Percentiles rank a stretch among this genome's conserved stretches.
These are phyloP conservation scores for Ramichloridium luteum DNA, from an alignment of 2,329 filamentous ascomycete species.

Conservation along the genomic window DNA sequence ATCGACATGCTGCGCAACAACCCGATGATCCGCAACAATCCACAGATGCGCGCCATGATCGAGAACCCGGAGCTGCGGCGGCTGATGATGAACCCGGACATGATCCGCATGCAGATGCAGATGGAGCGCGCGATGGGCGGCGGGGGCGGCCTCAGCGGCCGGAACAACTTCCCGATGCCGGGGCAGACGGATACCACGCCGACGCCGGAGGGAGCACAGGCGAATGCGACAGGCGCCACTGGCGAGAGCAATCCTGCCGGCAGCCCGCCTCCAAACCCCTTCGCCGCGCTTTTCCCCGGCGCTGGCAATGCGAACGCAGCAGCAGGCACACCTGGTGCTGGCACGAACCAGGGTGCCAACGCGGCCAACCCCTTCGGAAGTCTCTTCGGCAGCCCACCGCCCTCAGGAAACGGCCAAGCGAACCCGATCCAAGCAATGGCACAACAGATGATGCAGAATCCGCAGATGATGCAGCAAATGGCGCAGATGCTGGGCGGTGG, in stretches of 20 bases:
- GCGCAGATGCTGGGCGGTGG: conserved; percentile 44
- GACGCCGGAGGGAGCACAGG: conserved; percentile 7
- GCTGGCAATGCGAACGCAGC: conserved; percentile 11
- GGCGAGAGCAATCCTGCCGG: conserved; percentile 13
- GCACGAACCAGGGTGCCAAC: conserved; percentile 12
- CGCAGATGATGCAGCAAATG: conserved; percentile 42
- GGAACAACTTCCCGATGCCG: conserved; percentile 67
- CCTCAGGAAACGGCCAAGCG: conserved; percentile 9
- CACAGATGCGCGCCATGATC: conserved; percentile 75
- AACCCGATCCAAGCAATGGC: conserved; percentile 39
- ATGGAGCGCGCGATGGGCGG: conserved; percentile 58
- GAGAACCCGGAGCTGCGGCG: conserved; percentile 77
- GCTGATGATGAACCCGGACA: conserved; percentile 85
- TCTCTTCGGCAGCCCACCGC: conserved; percentile 40
- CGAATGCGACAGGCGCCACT: conserved; percentile 22
- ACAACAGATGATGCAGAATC: conserved; percentile 43
- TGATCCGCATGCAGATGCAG: conserved; percentile 68
- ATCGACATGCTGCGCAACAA: conserved; percentile 62
- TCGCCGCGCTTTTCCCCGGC: conserved; percentile 44
- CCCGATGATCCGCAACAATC: conserved; percentile 74
- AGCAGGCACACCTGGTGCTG: conserved; percentile 21
- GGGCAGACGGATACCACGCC: conserved; percentile 81
- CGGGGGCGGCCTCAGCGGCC: conserved; percentile 35
- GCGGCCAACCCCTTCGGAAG: conserved; percentile 56
- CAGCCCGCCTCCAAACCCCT: conserved; percentile 41